phyloP scores from a whole-genome alignment of 1,284 basidiomycete species.

The Meira nashicola region DNA sequence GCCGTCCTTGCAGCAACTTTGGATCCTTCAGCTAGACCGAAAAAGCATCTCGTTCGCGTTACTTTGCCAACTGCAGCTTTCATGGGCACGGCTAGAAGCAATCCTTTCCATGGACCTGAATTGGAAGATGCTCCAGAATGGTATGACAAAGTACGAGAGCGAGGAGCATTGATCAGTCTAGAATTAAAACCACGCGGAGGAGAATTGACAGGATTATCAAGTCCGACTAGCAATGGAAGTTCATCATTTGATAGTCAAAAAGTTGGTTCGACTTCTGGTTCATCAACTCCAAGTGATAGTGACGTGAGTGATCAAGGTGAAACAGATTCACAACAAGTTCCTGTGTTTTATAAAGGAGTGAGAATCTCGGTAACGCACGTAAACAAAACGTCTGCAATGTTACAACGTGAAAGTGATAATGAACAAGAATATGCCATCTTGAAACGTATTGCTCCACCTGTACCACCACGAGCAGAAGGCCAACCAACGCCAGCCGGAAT shows the following conservation, averaged over 20 bases:
- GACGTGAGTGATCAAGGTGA: conserved; percentile 1
- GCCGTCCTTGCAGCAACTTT: conserved; percentile 49
- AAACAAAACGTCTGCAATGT: conserved; percentile 44
- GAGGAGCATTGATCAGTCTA: conserved; percentile 33
- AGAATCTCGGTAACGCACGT: conserved; percentile 39
- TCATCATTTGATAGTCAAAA: no score
- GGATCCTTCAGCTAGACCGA: conserved; percentile 36
- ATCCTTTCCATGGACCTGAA: conserved; percentile 24
- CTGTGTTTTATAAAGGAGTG: conserved; percentile 21
- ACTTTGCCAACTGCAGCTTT: conserved; percentile 28
- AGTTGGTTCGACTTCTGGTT: no score
- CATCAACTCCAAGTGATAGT: not conserved
- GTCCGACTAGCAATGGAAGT: no score
- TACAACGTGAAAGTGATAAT: conserved; percentile 22
- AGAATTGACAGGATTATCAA: no score
- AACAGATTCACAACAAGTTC: conserved; percentile 18
- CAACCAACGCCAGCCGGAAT: not conserved
- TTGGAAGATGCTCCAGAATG: conserved; percentile 24
- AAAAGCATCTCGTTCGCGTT: conserved; percentile 45
- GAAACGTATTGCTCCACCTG: not conserved
- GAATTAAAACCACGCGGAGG: conserved; percentile 13
- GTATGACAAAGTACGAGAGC: conserved; percentile 21
- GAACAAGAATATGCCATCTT: conserved; percentile 1
- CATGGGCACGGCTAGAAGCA: conserved; percentile 24
- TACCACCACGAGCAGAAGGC: not conserved